A percentile compares a stretch with the other conserved stretches of the same genome.
phyloP scores from a whole-genome alignment of 2,329 filamentous ascomycete species.

The Aspergillus alliaceus region DNA sequence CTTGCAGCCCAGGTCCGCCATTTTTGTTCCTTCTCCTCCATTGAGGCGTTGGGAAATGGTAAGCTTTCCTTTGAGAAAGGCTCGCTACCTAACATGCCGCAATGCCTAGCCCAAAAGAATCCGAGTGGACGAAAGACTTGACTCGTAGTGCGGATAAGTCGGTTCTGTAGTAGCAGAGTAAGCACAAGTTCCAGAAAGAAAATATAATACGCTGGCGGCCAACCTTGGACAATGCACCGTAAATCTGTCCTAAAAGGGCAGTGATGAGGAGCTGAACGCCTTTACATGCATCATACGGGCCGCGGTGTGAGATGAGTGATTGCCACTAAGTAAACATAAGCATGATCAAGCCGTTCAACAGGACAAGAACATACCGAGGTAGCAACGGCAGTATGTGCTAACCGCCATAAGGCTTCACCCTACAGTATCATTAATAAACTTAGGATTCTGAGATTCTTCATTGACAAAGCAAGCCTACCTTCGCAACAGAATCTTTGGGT shows the following conservation, averaged over 20 bases:
- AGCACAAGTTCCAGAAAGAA: not conserved
- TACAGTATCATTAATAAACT: constrained; percentile 8
- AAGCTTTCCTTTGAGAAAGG: constrained; percentile 34
- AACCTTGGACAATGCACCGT: constrained; percentile 44
- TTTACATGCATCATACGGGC: constrained; percentile 44
- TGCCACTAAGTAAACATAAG: constrained; percentile 37
- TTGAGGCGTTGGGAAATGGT: constrained; percentile 32
- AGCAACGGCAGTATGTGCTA: constrained; percentile 47
- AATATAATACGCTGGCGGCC: not conserved
- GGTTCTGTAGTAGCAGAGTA: constrained; percentile 28
- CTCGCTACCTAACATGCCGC: constrained; percentile 43
- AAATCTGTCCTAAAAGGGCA: constrained; percentile 45
- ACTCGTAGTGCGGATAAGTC: constrained; percentile 44
- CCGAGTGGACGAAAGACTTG: constrained; percentile 47
- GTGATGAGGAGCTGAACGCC: constrained; percentile 47
- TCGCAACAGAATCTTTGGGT: constrained; percentile 43
- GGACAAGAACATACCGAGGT: constrained; percentile 33
- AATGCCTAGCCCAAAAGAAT: constrained; percentile 49
- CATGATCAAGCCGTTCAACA: not conserved
- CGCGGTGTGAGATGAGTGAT: constrained; percentile 43
- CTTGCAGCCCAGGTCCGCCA: constrained; percentile 46
- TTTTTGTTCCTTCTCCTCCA: constrained; percentile 39
- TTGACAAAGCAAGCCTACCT: constrained; percentile 20
- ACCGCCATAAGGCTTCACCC: constrained; percentile 46
- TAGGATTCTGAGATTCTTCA: not conserved